phyloP scores from a whole-genome alignment of 768 basidiomycete species.

The Panus rudis region DNA sequence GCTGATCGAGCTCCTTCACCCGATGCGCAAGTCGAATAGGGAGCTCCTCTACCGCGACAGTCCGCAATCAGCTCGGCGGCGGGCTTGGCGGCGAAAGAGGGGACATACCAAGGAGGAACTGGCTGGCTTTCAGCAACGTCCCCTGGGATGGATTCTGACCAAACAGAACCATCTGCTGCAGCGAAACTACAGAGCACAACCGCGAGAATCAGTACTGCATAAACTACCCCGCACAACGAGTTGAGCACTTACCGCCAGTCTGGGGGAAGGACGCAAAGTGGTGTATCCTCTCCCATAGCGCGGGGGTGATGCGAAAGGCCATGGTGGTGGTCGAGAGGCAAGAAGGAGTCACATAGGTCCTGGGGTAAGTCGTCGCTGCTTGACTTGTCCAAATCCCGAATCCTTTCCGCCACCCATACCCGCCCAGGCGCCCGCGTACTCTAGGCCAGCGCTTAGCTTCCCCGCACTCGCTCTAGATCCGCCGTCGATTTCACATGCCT shows the following conservation, averaged over 20 bases:
- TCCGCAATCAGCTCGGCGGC: not conserved
- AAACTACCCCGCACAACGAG: no score
- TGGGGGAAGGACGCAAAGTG: slow-evolving; percentile 90
- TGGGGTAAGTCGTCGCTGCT: no score
- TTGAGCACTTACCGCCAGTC: slow-evolving; percentile 67
- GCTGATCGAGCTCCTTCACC: slow-evolving; percentile 90
- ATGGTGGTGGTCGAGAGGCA: slow-evolving; percentile 18
- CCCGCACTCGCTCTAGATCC: no score
- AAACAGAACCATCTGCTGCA: slow-evolving; percentile 97
- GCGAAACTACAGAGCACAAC: slow-evolving; percentile 52
- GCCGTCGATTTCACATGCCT: no score
- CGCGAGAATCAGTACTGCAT: slow-evolving; percentile 4
- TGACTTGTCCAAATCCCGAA: no score
- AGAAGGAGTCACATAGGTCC: slow-evolving; percentile 5
- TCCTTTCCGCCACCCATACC: no score
- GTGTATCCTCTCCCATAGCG: slow-evolving; percentile 85
- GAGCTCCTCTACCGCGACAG: slow-evolving; percentile 62
- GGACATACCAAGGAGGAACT: slow-evolving; percentile 73
- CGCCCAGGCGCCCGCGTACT: no score
- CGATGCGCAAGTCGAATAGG: slow-evolving; percentile 93
- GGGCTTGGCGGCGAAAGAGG: slow-evolving; percentile 3
- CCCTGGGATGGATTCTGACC: slow-evolving; percentile 95
- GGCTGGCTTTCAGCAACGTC: slow-evolving; percentile 85
- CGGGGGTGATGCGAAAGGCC: slow-evolving; percentile 66
- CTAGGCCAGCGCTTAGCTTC: no score